These are phyloP conservation scores for Monosporozyma servazzii DNA, from an alignment of 805 yeast species.

Conservation along the genomic window DNA sequence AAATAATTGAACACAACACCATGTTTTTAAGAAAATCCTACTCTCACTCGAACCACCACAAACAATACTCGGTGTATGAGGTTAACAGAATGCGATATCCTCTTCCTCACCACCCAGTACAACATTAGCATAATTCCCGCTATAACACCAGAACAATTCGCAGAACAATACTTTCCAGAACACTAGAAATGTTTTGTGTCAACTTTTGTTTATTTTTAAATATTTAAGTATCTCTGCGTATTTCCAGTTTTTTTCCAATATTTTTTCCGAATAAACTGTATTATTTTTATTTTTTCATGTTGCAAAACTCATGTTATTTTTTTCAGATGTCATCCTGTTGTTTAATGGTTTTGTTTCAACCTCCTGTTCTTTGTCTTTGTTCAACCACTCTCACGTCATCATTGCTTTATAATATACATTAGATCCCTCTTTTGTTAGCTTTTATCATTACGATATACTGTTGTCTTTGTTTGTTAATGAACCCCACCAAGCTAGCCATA, in stretches of 20 bases:
- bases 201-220: neutral
- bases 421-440: neutral
- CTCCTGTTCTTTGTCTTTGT: neutral
- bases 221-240: too few relatives aligned
- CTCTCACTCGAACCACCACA: too few relatives aligned
- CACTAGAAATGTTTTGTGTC: neutral
- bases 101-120: too few relatives aligned
- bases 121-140: too few relatives aligned
- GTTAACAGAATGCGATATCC: too few relatives aligned
- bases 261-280: neutral
- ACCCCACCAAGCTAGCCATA: neutral
- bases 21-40: too few relatives aligned
- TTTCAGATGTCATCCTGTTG: neutral
- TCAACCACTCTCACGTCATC: neutral
- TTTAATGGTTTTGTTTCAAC: neutral
- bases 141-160: too few relatives aligned
- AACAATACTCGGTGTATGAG: too few relatives aligned
- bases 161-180: too few relatives aligned
- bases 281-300: neutral
- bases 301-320: neutral
- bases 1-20: too few relatives aligned
- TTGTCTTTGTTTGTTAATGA: too few relatives aligned
- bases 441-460: too few relatives aligned
- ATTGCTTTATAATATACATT: neutral
- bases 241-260: neutral